Evolutionary conservation across 257 asterid genomes (phyloP), one percentile per base, ranked within the genome.

Genomic region (Verbascum thapsus): DNA sequence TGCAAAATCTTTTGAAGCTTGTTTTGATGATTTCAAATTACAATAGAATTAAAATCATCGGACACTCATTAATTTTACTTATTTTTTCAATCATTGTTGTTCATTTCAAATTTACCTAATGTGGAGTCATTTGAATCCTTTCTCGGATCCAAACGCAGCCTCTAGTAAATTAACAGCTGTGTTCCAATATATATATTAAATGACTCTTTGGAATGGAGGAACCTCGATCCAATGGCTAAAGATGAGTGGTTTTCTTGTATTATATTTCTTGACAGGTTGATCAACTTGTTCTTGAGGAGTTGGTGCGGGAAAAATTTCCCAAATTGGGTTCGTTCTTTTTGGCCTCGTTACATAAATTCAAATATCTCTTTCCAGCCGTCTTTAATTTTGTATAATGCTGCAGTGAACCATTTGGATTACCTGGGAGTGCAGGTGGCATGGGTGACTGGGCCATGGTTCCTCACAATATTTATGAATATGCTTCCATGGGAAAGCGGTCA

Each of bases 401-500:
- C 94, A 94, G 99, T 90, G 66, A 87, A 90, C 81, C 99, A 94
- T 90, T 87, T 94, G 72, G 99, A 94, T 85, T 94, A 90, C 81
- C 80, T 94, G 67, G 99, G 99, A 72, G 96, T 94, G 65, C 96
- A 90, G 80, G 97, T 87, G 69, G 96, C 95, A 42, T 94, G 99
- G 97, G 99, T 94, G 50, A 76, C 95, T 53, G 94, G 96, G 54
- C 97, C 97, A 4, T 94, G 99, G 97, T 94, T 94, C 88, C 97
- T 92, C 72, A 80, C 97, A 6, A 82, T 92, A 70, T 92, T 78
- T 76, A 83, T 92, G 95, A 94, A 94, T 80, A 94, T 94, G 97
- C 99, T 94, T 82, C 97, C 99, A 20, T 94, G 99, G 99, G 97
- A 94, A 85, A 90, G 97, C 71, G 99, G 99, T 94, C 76, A 75